Percentiles rank a stretch among this genome's conserved stretches.
Conservation (phyloP, 2,329 filamentous ascomycete genomes). For the Cladophialophora yegresii region DNA sequence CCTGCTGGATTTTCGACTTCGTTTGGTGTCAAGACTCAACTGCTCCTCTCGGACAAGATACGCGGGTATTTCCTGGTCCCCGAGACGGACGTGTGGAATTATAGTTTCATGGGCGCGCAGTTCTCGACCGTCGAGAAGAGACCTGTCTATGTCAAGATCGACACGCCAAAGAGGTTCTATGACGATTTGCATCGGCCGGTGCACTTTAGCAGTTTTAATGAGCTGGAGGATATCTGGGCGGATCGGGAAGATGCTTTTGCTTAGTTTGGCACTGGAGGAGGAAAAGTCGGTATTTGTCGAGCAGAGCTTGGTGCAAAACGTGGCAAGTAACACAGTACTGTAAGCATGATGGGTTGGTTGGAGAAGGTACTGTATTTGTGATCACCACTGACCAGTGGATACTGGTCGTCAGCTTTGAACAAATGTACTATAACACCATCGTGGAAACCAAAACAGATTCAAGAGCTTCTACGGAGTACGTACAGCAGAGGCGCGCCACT, state of each 20-base stretch:
- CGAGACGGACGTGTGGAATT: conserved; percentile 90
- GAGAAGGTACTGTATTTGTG: background rate
- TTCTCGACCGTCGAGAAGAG: conserved; percentile 91
- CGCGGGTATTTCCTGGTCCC: conserved; percentile 95
- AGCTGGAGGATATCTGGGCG: conserved; percentile 95
- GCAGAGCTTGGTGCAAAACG: background rate
- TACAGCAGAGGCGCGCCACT: no score
- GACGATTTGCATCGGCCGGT: conserved; percentile 86
- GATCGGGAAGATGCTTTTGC: conserved; percentile 92
- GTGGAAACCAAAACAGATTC: background rate
- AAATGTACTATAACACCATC: background rate
- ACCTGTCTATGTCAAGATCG: conserved; percentile 85
- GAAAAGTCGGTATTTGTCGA: background rate
- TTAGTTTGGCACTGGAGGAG: conserved; percentile 50
- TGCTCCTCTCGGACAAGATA: conserved; percentile 89
- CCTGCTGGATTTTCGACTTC: conserved; percentile 88
- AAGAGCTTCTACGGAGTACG: no score
- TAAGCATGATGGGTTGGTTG: background rate
- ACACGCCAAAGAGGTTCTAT: conserved; percentile 85
- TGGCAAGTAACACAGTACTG: background rate
- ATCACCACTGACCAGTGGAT: background rate
- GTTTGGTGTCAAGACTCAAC: conserved; percentile 94
- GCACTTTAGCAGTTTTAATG: conserved; percentile 96
- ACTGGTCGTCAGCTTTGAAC: background rate
- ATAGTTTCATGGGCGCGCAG: conserved; percentile 91